Percentiles rank a stretch among this genome's conserved stretches.
Conservation (phyloP, 2,329 filamentous ascomycete genomes). For the Alternaria sp. region DNA sequence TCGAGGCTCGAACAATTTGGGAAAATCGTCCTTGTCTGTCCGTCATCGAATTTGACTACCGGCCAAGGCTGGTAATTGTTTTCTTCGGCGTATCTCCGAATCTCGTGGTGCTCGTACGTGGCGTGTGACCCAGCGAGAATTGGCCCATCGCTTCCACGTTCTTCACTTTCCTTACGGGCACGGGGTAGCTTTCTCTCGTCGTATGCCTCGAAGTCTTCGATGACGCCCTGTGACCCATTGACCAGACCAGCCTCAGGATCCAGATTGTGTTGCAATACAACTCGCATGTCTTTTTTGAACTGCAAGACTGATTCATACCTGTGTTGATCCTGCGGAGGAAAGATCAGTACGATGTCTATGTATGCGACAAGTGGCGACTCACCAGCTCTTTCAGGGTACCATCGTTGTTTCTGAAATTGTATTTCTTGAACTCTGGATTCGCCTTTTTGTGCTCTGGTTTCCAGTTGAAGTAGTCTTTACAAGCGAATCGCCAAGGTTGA, state of each 20-base stretch:
- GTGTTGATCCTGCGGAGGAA: conserved; percentile 48
- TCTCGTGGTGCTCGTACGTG: conserved; percentile 43
- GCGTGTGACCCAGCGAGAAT: conserved; percentile 49
- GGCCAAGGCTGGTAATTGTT: conserved; percentile 53
- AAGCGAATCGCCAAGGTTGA: conserved; percentile 33
- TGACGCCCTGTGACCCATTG: conserved; percentile 43
- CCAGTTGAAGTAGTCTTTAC: conserved; percentile 53
- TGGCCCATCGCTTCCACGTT: background rate
- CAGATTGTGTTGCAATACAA: conserved; percentile 62
- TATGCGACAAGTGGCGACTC: background rate
- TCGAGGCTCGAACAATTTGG: conserved; percentile 59
- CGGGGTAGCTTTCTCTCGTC: conserved; percentile 37
- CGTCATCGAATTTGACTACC: conserved; percentile 61
- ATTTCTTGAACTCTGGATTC: background rate
- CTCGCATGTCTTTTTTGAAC: conserved; percentile 60
- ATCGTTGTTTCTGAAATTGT: background rate
- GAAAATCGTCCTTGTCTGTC: conserved; percentile 53
- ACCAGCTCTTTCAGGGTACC: background rate
- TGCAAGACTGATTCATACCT: conserved; percentile 53
- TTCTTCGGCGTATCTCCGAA: conserved; percentile 49
- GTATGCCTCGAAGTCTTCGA: conserved; percentile 46
- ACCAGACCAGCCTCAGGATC: conserved; percentile 39
- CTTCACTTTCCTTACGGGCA: background rate
- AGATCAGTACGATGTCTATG: background rate
- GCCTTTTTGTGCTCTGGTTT: conserved; percentile 31